Percentiles rank a stretch among this genome's conserved stretches.
These are phyloP conservation scores for Penicillium flavigenum DNA, from an alignment of 495 filamentous ascomycete species.

Conservation along the genomic window DNA sequence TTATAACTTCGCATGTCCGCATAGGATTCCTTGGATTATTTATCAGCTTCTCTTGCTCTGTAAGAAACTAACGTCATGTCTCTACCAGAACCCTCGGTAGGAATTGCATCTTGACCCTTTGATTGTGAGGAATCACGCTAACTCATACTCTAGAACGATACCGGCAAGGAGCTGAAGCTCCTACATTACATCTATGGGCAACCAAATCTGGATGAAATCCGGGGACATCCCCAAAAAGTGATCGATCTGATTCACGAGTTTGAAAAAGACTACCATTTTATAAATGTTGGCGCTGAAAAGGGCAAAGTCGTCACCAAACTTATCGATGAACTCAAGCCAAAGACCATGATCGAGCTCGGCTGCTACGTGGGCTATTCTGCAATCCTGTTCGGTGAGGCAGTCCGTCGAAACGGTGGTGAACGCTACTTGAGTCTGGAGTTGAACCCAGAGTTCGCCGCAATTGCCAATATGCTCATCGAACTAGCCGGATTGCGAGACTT, in stretches of 20 bases:
- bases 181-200: conserved; percentile 65
- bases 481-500: conserved; percentile 66
- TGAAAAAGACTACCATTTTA: conserved; percentile 62
- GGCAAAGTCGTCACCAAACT: conserved; percentile 63
- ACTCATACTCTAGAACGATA: conserved; percentile 42
- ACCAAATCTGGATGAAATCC: conserved; percentile 56
- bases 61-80: neutral
- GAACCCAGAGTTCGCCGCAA: conserved; percentile 64
- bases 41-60: neutral
- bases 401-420: conserved; percentile 57
- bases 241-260: conserved; percentile 72
- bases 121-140: neutral
- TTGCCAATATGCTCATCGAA: conserved; percentile 60
- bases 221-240: conserved; percentile 61
- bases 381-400: conserved; percentile 65
- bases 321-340: conserved; percentile 63
- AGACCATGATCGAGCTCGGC: conserved; percentile 74
- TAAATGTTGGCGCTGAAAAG: conserved; percentile 77
- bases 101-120: neutral
- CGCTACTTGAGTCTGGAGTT: conserved; percentile 66
- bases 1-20: neutral
- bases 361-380: conserved; percentile 81
- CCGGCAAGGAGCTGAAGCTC: conserved; percentile 71
- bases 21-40: neutral
- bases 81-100: conserved; percentile 13